Base-by-base conservation (phyloP, 805 yeast species). In the Clavispora asparagi region DNA sequence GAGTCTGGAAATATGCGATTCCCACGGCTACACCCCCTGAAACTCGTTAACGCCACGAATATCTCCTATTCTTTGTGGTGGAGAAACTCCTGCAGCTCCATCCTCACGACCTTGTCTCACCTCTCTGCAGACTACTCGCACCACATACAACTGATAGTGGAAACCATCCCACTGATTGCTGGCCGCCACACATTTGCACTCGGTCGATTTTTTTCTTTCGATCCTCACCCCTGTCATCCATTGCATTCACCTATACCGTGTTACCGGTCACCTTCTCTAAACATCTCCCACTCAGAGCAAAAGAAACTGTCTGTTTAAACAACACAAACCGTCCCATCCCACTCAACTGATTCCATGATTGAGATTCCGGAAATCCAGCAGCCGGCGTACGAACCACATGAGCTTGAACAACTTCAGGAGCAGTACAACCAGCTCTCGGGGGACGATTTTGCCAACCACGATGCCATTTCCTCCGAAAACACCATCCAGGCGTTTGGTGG, bases 361-460 rank as follows among this genome's bases (percentile, higher is more conserved):
- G 76, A 72, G 50, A 72, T 72, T 32, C 77, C 77, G 7, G 70
- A 68, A 50, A 60, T 72, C 51, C 73, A 68, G 31, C 68, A 66
- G 44, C 53, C 55, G 10, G 19, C 50, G 28, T 55, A 49, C 42
- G 55, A 49, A 9, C 53, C 46, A 40, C 54, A 47, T 16, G 54
- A 52, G 46, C 50, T 56, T 14, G 45, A 38, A 19, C 58, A 48
- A 39, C 52, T 51, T 37, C 56, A 49, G 41, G 50, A 51, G 39
- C 56, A 49, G 38, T 55, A 49, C 48, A 50, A 48, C 37, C 57
- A 45, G 39, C 36, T 37, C 9, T 42, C 41, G 12, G 42, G 31
- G 12, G 37, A 35, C 40, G 45, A 29, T 36, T 40, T 10, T 26
- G 25, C 29, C 35, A 29, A 11, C 29, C 14, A 6, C 12, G 43